Percentiles rank a stretch among this genome's conserved stretches.
phyloP scores from a whole-genome alignment of 306 rosid genomes.

The Medicago arabica region DNA sequence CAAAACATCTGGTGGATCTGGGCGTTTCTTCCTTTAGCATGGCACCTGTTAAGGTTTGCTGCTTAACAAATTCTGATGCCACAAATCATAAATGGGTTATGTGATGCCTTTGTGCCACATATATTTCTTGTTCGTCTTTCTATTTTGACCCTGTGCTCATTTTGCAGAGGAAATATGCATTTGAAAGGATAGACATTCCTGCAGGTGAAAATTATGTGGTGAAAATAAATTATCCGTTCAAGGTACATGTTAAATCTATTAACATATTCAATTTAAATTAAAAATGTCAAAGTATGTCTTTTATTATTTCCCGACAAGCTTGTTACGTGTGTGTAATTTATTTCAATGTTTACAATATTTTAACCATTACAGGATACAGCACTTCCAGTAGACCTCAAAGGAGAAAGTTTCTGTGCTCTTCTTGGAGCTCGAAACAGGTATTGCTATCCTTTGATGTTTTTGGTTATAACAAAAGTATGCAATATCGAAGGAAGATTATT shows the following conservation, averaged over 20 bases:
- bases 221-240: conserved; percentile 88
- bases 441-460: conserved; percentile 37
- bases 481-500: conserved; percentile 16
- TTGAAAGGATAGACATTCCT: conserved; percentile 84
- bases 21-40: conserved; percentile 77
- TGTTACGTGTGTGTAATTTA: conserved; percentile 21
- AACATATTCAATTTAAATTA: conserved; percentile 11
- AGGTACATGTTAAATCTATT: conserved; percentile 56
- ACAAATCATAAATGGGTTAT: conserved; percentile 25
- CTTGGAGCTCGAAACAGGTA: conserved; percentile 90
- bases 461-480: conserved; percentile 30
- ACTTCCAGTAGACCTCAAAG: conserved; percentile 77
- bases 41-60: conserved; percentile 87
- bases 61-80: conserved; percentile 27
- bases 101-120: conserved; percentile 18
- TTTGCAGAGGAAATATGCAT: conserved; percentile 89
- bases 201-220: conserved; percentile 82
- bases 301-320: conserved; percentile 6
- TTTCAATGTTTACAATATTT: conserved; percentile 7
- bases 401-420: conserved; percentile 72
- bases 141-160: conserved; percentile 36
- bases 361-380: conserved; percentile 66
- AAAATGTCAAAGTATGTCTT: conserved; percentile 25
- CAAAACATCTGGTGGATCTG: conserved; percentile 68
- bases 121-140: conserved; percentile 17